These are phyloP conservation scores for Aureobasidium namibiae DNA, from an alignment of 2,329 filamentous ascomycete species.

Conservation along the genomic window DNA sequence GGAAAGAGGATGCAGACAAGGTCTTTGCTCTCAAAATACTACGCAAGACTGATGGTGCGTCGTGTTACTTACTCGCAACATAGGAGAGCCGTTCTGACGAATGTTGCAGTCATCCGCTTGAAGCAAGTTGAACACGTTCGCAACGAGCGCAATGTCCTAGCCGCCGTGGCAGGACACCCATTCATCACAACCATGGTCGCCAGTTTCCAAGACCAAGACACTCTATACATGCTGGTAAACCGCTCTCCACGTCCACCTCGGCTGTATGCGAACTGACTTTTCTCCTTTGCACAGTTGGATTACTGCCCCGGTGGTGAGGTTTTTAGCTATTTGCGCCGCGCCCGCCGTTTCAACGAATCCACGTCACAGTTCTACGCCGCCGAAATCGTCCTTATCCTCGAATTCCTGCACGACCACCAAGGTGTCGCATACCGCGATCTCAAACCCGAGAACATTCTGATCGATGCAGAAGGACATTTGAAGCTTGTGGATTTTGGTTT, in stretches of 20 bases:
- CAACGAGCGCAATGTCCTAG: slow-evolving; percentile 71
- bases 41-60: slow-evolving; percentile 47
- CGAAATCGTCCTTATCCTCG: slow-evolving; percentile 73
- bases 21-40: slow-evolving; percentile 80
- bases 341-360: slow-evolving; percentile 69
- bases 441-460: slow-evolving; percentile 74
- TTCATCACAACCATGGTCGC: slow-evolving; percentile 74
- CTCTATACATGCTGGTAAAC: slow-evolving; percentile 65
- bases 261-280: not conserved
- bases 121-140: slow-evolving; percentile 84
- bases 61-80: not conserved
- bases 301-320: slow-evolving; percentile 79
- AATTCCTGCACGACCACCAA: slow-evolving; percentile 71
- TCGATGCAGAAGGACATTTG: slow-evolving; percentile 70
- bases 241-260: not conserved
- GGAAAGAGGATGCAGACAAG: slow-evolving; percentile 48
- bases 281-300: slow-evolving; percentile 46
- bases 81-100: slow-evolving; percentile 6
- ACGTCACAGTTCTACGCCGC: slow-evolving; percentile 76
- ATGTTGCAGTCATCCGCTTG: slow-evolving; percentile 57
- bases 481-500: slow-evolving; percentile 82
- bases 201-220: slow-evolving; percentile 72
- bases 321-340: slow-evolving; percentile 71
- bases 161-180: slow-evolving; percentile 69
- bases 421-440: slow-evolving; percentile 75